Evolutionary conservation across 140 eudicot genomes (phyloP).

Genomic region (Senecio squalidus): DNA sequence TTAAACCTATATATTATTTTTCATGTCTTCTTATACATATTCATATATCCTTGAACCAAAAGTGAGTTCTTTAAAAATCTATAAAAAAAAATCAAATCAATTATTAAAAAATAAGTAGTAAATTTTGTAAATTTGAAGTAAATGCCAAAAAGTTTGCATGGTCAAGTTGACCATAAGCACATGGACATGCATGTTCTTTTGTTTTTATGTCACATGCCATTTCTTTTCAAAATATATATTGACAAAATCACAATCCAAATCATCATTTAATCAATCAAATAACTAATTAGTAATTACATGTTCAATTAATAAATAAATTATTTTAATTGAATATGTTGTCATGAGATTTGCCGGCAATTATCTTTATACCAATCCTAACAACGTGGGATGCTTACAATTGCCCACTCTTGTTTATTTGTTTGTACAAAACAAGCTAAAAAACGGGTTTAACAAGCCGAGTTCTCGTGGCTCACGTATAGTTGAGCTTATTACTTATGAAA

Average conservation of each 20-base stretch:
- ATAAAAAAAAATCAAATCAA: too few relatives aligned
- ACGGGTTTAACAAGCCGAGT: too few relatives aligned
- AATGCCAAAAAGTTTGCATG: too few relatives aligned
- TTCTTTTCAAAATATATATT: constrained; percentile 17
- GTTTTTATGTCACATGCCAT: constrained; percentile 32
- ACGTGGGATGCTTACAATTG: constrained; percentile 22
- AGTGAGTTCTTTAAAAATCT: too few relatives aligned
- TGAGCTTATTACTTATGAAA: too few relatives aligned
- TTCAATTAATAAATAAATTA: constrained; percentile 1
- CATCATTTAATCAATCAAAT: constrained; percentile 2
- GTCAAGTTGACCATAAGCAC: constrained; percentile 31
- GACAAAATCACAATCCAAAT: constrained; percentile 4
- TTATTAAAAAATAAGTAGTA: too few relatives aligned
- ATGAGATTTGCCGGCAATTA: constrained; percentile 25
- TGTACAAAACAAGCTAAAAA: not conserved
- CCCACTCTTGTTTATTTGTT: constrained; percentile 12
- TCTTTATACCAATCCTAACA: not conserved
- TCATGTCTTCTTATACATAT: too few relatives aligned
- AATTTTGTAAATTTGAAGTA: too few relatives aligned
- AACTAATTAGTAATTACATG: not conserved
- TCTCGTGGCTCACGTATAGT: too few relatives aligned
- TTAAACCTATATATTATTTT: too few relatives aligned
- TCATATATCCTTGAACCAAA: too few relatives aligned
- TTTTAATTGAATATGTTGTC: constrained; percentile 1
- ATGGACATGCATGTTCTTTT: constrained; percentile 42